Conservation (phyloP, 2,329 filamentous ascomycete species). For the Aspergillus cejpii region DNA sequence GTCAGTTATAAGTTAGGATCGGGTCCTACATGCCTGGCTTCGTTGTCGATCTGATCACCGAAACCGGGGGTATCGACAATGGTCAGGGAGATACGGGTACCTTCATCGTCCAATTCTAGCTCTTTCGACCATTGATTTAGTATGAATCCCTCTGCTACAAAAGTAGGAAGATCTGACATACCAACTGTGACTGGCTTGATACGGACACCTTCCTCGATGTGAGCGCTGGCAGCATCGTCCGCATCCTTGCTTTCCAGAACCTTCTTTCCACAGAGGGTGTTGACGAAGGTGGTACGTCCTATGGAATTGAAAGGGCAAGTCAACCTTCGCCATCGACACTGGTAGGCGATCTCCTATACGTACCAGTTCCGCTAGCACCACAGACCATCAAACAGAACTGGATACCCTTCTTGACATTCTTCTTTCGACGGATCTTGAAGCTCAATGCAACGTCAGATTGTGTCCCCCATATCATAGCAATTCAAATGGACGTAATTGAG, state of each 20-base stretch:
- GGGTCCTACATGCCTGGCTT: constrained; percentile 65
- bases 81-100: constrained; percentile 93
- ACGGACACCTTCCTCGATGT: constrained; percentile 92
- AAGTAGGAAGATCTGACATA: constrained; percentile 45
- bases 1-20: background rate
- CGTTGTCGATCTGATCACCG: constrained; percentile 98
- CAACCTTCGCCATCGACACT: constrained; percentile 10
- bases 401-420: constrained; percentile 99
- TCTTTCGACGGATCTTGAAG: constrained; percentile 99
- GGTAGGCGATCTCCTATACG: constrained; percentile 23
- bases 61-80: constrained; percentile 98
- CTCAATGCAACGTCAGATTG: constrained; percentile 50
- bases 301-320: constrained; percentile 8
- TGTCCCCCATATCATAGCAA: constrained; percentile 4
- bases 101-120: constrained; percentile 94
- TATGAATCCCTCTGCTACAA: constrained; percentile 14
- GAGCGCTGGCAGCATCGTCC: constrained; percentile 80
- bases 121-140: constrained; percentile 50
- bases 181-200: constrained; percentile 98
- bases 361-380: constrained; percentile 96
- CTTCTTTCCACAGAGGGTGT: constrained; percentile 93
- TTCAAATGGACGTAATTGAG: constrained; percentile 1
- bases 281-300: constrained; percentile 98
- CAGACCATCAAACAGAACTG: constrained; percentile 99
- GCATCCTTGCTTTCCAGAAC: constrained; percentile 88